Base-by-base conservation (phyloP, 2,329 filamentous ascomycete genomes). In the Alternaria incomplexa region DNA sequence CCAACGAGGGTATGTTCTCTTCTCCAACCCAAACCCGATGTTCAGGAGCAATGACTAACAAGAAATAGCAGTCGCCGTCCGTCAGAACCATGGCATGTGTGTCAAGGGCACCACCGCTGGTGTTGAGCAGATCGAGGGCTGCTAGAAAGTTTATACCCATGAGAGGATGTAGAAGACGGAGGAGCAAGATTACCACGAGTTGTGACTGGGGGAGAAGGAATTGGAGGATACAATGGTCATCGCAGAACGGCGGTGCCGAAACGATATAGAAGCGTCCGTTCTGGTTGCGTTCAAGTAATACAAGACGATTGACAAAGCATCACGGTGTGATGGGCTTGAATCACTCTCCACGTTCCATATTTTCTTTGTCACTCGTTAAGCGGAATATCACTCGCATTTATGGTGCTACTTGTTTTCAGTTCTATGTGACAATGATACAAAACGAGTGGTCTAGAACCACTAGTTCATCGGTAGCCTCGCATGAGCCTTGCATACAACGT, bases 61-160 rank as follows among this genome's bases (percentile, higher is more conserved):
- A 8, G 13, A 15, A 40, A 8, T 17, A 79, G 75, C 73, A 43
- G 67, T 76, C 6, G 65, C 63, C 25, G 68, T 63, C 8, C 75
- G 75, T 51, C 73, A 75, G 61, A 78, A 79, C 68, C 77, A 79
- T 66, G 77, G 77, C 62, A 77, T 77, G 70, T 79, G 77, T 58
- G 77, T 79, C 50, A 55, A 45, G 23, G 26, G 47, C n/a, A 48
- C 54, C 12, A 15, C 40, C 17, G 48, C 30, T 6, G 54, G 32
- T 8, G 40, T 62, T 8, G 40, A 50, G 43, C 62, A 64, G 45
- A 64, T 64, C 13, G 15, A 32, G 7, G 28, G 47, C 58, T 64
- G 62, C 50, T 63, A 63, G 52, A 56, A 17, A 36, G 9, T 23
- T 36, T 36, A 52, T 52, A 40, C 20, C 28, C 30, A 51, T 25